Conservation (phyloP, 371 early-diverging fungal species). For the Capillidium heterosporum region DNA sequence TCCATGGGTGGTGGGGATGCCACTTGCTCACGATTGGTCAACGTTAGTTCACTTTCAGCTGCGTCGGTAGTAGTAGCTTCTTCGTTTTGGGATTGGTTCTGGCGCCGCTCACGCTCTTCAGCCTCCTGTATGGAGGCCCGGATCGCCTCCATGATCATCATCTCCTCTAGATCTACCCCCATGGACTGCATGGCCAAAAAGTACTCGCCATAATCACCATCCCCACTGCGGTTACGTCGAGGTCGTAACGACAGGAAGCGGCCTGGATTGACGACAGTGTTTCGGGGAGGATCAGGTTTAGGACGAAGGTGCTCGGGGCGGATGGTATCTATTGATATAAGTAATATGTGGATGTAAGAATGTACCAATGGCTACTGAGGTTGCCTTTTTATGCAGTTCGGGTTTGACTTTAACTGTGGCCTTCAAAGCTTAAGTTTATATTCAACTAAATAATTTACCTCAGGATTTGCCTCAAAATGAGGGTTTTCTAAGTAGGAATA, state of each 20-base stretch:
- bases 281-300: background rate
- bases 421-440: background rate
- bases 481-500: slow-evolving; percentile 20
- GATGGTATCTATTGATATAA: background rate
- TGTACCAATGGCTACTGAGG: slow-evolving; percentile 24
- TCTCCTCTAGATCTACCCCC: slow-evolving; percentile 71
- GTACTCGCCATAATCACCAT: slow-evolving; percentile 34
- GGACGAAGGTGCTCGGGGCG: slow-evolving; percentile 3
- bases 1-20: too few relatives aligned
- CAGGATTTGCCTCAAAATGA: background rate
- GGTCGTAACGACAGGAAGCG: slow-evolving; percentile 4
- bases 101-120: slow-evolving; percentile 18
- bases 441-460: background rate
- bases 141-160: slow-evolving; percentile 84
- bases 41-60: background rate
- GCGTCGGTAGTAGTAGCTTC: background rate
- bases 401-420: background rate
- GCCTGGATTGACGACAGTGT: background rate
- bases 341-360: background rate
- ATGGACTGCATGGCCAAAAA: slow-evolving; percentile 40
- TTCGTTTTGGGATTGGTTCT: background rate
- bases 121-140: slow-evolving; percentile 47
- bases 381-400: slow-evolving; percentile 1
- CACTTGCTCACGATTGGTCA: too few relatives aligned
- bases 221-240: slow-evolving; percentile 18